Base-by-base conservation (phyloP, 2,329 filamentous ascomycete species). In the Alternaria panax region DNA sequence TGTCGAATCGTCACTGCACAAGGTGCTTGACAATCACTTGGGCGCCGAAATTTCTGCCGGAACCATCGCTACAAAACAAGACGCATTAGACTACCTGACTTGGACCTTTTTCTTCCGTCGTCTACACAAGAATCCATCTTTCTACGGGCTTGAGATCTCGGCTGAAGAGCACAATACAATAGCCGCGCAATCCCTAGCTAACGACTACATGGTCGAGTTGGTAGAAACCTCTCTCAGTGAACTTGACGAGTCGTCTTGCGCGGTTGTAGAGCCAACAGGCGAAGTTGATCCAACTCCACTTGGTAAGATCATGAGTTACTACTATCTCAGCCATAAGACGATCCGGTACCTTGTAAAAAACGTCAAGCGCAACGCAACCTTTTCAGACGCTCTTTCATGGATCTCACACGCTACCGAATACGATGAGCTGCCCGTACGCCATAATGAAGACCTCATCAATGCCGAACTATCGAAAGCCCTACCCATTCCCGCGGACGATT, bases 51-150 rank as follows among this genome's bases (percentile, higher is more conserved):
- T 98, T 6, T 96, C 93, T 0, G 92, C 95, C 1, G 93, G 92
- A 67, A 99, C 95, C 0, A 92, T 99, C 51, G 83, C 90, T 30
- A 96, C 93, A 8, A 97, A 97, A 79, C 95, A 99, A 79, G 95
- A 99, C 79, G 95, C 95, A 1, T 85, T 99, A 4, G 96, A 99
- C 78, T 99, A 99, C 75, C 81, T 99, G 53, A 99, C 95, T 0
- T 99, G 96, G 95, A 99, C 96, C 1, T 99, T 99, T 83, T 99
- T 99, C 86, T 99, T 99, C 85, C 88, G 96, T 3, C 86, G 95
- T 11, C 82, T 99, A 38, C 95, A 99, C 82, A 99, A 99, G 83
- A 99, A 99, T 70, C 95, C 95, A 1, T 96, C 93, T 0, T 99
- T 97, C 80, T 99, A 99, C 70, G 96, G 96, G 0, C 88, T 99